These are phyloP conservation scores for Monosporozyma aquatica DNA, from an alignment of 805 yeast genomes.

Conservation along the genomic window DNA sequence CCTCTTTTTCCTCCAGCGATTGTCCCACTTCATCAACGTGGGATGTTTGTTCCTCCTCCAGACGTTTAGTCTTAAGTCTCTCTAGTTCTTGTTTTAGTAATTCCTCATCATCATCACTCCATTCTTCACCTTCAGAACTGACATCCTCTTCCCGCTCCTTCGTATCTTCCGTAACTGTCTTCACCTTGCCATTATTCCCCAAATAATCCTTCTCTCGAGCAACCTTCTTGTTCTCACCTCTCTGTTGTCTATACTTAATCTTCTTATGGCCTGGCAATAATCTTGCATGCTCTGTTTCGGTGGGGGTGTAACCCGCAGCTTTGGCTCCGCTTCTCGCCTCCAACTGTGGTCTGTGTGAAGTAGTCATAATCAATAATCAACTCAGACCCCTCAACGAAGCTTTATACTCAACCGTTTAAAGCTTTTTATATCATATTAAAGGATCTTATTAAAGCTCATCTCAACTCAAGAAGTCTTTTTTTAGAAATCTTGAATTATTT, in stretches of 20 bases:
- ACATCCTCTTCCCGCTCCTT: no score
- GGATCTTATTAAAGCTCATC: no score
- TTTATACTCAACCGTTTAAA: no score
- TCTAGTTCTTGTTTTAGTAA: not conserved
- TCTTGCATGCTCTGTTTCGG: slow-evolving; percentile 45
- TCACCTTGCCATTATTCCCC: slow-evolving; percentile 1
- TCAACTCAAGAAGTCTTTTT: slow-evolving; percentile 1
- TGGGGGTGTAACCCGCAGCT: slow-evolving; percentile 31
- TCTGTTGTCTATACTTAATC: slow-evolving; percentile 37
- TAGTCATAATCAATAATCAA: slow-evolving; percentile 53
- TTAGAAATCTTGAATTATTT: not conserved
- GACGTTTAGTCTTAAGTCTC: slow-evolving; percentile 5
- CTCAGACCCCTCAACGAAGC: no score
- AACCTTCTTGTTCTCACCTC: not conserved
- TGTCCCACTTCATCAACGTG: slow-evolving; percentile 12
- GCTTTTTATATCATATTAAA: no score
- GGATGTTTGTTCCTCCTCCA: slow-evolving; percentile 14
- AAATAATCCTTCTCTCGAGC: slow-evolving; percentile 3
- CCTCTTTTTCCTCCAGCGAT: slow-evolving; percentile 7
- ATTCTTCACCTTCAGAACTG: not conserved
- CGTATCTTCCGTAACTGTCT: not conserved
- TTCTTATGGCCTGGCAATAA: slow-evolving; percentile 46
- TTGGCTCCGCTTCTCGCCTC: slow-evolving; percentile 52
- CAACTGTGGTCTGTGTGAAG: slow-evolving; percentile 62
- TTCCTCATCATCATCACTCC: slow-evolving; percentile 14